phyloP scores from a whole-genome alignment of 805 yeast genomes.

The Maudiozyma barnettii region DNA sequence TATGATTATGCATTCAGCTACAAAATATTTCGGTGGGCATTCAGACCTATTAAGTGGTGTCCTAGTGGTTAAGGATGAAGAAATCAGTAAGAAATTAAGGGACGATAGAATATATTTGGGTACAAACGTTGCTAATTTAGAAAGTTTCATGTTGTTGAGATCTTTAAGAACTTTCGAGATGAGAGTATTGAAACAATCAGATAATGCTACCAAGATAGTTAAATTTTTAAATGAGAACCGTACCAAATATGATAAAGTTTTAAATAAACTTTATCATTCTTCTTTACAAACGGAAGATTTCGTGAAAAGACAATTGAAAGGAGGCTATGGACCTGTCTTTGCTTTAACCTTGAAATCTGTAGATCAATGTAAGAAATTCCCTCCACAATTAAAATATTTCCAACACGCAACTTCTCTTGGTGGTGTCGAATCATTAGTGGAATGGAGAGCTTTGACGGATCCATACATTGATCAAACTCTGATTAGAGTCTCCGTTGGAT shows the following conservation, averaged over 20 bases:
- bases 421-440: slow-evolving; percentile 83
- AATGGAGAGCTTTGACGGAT: slow-evolving; percentile 81
- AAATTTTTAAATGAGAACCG: slow-evolving; percentile 44
- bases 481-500: slow-evolving; percentile 71
- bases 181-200: slow-evolving; percentile 58
- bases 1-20: slow-evolving; percentile 84
- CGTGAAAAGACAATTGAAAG: slow-evolving; percentile 55
- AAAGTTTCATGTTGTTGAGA: slow-evolving; percentile 62
- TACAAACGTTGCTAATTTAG: slow-evolving; percentile 70
- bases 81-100: slow-evolving; percentile 38
- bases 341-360: slow-evolving; percentile 44
- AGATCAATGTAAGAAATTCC: slow-evolving; percentile 52
- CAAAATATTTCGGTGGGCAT: slow-evolving; percentile 94
- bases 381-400: slow-evolving; percentile 57
- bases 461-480: slow-evolving; percentile 44
- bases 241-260: slow-evolving; percentile 34
- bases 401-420: slow-evolving; percentile 91
- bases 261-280: slow-evolving; percentile 55
- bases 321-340: slow-evolving; percentile 68
- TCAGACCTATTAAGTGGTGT: slow-evolving; percentile 83
- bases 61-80: slow-evolving; percentile 50
- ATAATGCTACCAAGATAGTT: slow-evolving; percentile 54
- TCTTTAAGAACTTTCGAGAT: slow-evolving; percentile 74
- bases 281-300: slow-evolving; percentile 65
- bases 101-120: slow-evolving; percentile 67